Conservation (phyloP, 805 yeast genomes). For the Monosporozyma solicola region DNA sequence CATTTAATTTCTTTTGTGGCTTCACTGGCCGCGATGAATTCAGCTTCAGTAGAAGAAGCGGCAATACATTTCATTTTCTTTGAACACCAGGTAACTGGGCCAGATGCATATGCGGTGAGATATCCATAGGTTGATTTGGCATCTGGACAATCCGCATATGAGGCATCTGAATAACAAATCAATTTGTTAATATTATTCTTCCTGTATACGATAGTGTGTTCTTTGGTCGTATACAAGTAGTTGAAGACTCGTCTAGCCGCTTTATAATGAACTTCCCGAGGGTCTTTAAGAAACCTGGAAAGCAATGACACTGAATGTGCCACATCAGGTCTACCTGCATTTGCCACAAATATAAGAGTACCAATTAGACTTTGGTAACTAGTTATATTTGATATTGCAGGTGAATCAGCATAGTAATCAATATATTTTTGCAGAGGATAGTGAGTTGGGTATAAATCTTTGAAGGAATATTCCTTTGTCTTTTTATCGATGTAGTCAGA, state of each 20-base stretch:
- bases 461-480: background rate
- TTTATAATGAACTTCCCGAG: constrained; percentile 4
- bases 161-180: too few species aligned
- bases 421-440: background rate
- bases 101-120: background rate
- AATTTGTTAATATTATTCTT: too few species aligned
- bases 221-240: constrained; percentile 2
- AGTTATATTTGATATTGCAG: background rate
- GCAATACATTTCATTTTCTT: background rate
- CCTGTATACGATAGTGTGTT: too few species aligned
- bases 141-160: too few species aligned
- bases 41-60: constrained; percentile 1
- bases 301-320: constrained; percentile 4
- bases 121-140: background rate
- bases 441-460: too few species aligned
- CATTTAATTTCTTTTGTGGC: background rate
- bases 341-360: constrained; percentile 5
- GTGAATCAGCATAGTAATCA: background rate
- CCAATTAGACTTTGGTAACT: constrained; percentile 4
- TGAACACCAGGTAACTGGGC: background rate
- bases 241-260: constrained; percentile 4
- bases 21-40: constrained; percentile 1
- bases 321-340: constrained; percentile 11
- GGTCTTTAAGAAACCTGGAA: constrained; percentile 4
- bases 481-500: background rate